These are phyloP conservation scores for Talaromyces sp. DNA, from an alignment of 2,329 filamentous ascomycete genomes.

Conservation along the genomic window DNA sequence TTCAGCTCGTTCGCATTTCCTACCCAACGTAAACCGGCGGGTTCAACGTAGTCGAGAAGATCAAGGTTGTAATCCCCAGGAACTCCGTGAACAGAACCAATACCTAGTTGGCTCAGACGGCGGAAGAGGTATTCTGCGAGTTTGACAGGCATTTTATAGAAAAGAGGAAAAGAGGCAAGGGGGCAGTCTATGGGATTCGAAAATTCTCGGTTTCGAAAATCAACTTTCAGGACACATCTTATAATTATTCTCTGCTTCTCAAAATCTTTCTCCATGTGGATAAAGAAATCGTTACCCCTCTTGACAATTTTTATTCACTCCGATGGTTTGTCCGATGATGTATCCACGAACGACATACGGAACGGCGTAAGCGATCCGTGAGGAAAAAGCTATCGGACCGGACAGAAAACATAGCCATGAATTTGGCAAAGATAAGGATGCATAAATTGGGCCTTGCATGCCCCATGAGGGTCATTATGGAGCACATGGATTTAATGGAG, in stretches of 20 bases:
- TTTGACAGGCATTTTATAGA: neutral
- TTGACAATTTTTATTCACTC: neutral
- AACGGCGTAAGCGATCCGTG: neutral
- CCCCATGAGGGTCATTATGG: too few relatives aligned
- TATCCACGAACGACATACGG: neutral
- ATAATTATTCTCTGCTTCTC: neutral
- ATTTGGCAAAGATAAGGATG: neutral
- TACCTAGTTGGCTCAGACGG: neutral
- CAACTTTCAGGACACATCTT: neutral
- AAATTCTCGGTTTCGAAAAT: neutral
- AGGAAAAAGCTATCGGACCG: neutral
- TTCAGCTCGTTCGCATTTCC: neutral
- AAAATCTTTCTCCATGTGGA: neutral
- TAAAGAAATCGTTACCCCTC: neutral
- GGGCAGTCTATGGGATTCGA: neutral
- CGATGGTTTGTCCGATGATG: neutral
- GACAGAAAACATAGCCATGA: neutral
- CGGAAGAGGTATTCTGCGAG: neutral
- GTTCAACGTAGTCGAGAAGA: neutral
- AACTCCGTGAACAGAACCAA: neutral
- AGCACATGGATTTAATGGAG: too few relatives aligned
- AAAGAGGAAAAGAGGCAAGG: neutral
- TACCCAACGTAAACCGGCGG: neutral
- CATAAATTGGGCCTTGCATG: neutral
- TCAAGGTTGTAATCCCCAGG: neutral